Conservation (phyloP, 176 grass and related monocot genomes). For the sorghum (Sorghum bicolor) region Sorghum_bicolor_NCBIv3 NC_012872.2:11056001-11056500, state of each 20-base stretch:
- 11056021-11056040: too few relatives aligned
- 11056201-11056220: conserved; percentile 97
- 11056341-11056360: conserved; percentile 30
- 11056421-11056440: background rate
- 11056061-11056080: background rate
- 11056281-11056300: conserved; percentile 80
- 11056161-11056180: conserved; percentile 9
- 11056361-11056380: conserved; percentile 56
- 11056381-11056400: conserved; percentile 89
- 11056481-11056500: background rate
- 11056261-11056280: conserved; percentile 87
- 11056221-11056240: conserved; percentile 79
- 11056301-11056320: conserved; percentile 39
- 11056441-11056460: background rate
- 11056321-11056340: conserved; percentile 36
- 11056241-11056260: conserved; percentile 79
- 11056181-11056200: conserved; percentile 53
- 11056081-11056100: conserved; percentile 30
- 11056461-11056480: background rate
- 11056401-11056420: conserved; percentile 77
- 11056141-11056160: conserved; percentile 1
- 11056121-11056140: background rate
- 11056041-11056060: too few relatives aligned
- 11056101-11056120: conserved; percentile 34
- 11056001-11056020: background rate